These are phyloP conservation scores for Danielia reshetovae DNA, from an alignment of 805 yeast species.

Conservation along the genomic window DNA sequence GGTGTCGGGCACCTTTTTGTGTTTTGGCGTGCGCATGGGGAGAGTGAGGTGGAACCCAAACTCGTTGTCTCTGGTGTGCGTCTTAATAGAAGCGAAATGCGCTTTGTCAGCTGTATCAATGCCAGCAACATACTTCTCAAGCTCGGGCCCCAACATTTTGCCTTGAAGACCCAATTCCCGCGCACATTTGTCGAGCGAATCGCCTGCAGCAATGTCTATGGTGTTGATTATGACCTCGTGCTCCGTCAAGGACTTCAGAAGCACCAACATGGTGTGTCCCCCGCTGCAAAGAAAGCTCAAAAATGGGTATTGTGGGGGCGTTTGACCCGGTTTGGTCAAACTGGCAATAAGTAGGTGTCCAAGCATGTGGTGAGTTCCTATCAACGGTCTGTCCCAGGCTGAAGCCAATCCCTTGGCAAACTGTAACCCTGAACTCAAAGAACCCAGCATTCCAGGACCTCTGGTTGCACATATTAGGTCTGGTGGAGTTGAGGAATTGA, in stretches of 20 bases:
- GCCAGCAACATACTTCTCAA: conserved; percentile 53
- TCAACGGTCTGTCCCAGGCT: conserved; percentile 71
- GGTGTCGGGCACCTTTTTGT: conserved; percentile 22
- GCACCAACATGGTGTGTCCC: conserved; percentile 89
- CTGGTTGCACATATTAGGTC: conserved; percentile 86
- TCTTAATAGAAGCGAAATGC: conserved; percentile 18
- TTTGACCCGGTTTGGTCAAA: conserved; percentile 14
- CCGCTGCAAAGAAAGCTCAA: conserved; percentile 81
- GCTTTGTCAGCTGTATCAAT: conserved; percentile 23
- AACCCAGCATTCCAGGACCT: conserved; percentile 97
- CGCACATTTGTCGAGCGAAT: conserved; percentile 90
- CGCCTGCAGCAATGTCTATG: conserved; percentile 88
- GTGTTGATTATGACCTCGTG: conserved; percentile 77
- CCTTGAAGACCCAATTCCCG: conserved; percentile 78
- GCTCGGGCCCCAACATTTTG: conserved; percentile 79
- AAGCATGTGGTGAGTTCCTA: conserved; percentile 96
- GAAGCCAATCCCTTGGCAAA: conserved; percentile 79
- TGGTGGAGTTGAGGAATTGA: conserved; percentile 38
- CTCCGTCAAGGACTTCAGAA: conserved; percentile 52
- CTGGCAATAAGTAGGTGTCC: conserved; percentile 71
- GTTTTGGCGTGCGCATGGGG: conserved; percentile 33
- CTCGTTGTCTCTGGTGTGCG: conserved; percentile 17
- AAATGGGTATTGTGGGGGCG: conserved; percentile 58
- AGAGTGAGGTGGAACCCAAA: conserved; percentile 24
- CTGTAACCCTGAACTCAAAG: conserved; percentile 76